Base-by-base conservation (phyloP, 1,284 basidiomycete genomes). In the Ustilago bromivora region DNA sequence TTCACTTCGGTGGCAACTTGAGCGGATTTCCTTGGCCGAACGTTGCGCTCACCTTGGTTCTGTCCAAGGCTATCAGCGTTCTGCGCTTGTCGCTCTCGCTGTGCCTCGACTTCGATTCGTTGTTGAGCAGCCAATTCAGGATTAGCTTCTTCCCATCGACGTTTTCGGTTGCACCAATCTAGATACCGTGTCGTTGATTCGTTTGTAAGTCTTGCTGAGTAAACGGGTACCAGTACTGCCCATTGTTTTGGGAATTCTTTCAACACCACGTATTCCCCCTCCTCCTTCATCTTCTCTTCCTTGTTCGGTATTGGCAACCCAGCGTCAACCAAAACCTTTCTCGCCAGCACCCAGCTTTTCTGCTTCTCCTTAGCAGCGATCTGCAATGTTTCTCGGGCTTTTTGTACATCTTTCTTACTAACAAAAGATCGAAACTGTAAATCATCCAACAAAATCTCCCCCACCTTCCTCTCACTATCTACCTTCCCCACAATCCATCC, bases 161-260 rank as follows among this genome's bases (percentile, higher is more conserved):
- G 31, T 57, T 78, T 78, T 5, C 66, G 32, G 3, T 11, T 43
- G 65, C 68, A 78, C 76, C 76, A 78, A 1, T 78, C 71, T 15
- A 78, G 23, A 31, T 74, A 78, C 15, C 47, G n/a, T 11, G 65
- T 59, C n/a, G 71, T 74, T 28, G 57, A 62, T 31, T 78, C 76
- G 53, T 78, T 78, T 10, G 61, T 65, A 62, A 78, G 43, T 5
- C 71, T 49, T 2, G 62, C 52, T 19, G 71, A 74, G 46, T 68
- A 67, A 0, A 58, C 52, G 15, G 71, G 67, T 9, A 78, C 60
- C 1, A 66, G 3, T 10, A 75, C 35, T 4, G n/a, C 15, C 75
- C 75, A 77, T 2, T 19, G 19, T 5, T 12, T n/a, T 0, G 66
- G 66, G 13, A 47, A 70, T 2, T 6, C 9, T 1, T 41, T 7